Percentiles rank a stretch among this genome's conserved stretches.
Conservation (phyloP, 1,284 basidiomycete genomes). For the Melanopsichium pennsylvanicum region DNA sequence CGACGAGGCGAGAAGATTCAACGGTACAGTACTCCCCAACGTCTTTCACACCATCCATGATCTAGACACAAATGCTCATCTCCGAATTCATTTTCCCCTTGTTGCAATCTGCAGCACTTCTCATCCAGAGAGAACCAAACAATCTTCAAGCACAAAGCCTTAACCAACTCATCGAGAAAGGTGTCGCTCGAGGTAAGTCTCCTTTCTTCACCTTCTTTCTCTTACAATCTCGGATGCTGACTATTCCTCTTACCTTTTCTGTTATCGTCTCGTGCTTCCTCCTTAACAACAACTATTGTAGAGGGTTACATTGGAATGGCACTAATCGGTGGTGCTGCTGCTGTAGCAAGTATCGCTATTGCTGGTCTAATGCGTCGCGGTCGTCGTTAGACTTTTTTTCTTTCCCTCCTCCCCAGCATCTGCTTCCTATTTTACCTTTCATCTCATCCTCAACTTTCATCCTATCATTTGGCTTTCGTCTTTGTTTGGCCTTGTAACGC, state of each 20-base stretch:
- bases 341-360: slow-evolving; percentile 81
- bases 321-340: slow-evolving; percentile 85
- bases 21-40: slow-evolving; percentile 72
- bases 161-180: slow-evolving; percentile 82
- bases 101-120: too few relatives aligned
- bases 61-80: too few relatives aligned
- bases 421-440: slow-evolving; percentile 10
- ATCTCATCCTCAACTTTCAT: slow-evolving; percentile 2
- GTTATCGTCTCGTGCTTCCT: too few relatives aligned
- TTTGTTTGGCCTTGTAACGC: too few relatives aligned
- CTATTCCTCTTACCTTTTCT: too few relatives aligned
- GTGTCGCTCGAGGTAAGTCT: slow-evolving; percentile 79
- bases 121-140: slow-evolving; percentile 90
- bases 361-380: slow-evolving; percentile 72
- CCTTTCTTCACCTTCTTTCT: background rate
- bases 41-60: background rate
- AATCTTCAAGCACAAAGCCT: slow-evolving; percentile 94
- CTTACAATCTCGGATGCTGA: background rate
- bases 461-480: too few relatives aligned
- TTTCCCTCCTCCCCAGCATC: background rate
- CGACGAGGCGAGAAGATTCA: slow-evolving; percentile 90
- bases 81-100: too few relatives aligned
- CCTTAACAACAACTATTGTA: too few relatives aligned
- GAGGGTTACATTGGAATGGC: slow-evolving; percentile 95
- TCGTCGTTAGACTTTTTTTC: slow-evolving; percentile 16